Evolutionary conservation across 140 eudicot genomes (phyloP).

Genomic region (Bidens hawaiensis): DNA sequence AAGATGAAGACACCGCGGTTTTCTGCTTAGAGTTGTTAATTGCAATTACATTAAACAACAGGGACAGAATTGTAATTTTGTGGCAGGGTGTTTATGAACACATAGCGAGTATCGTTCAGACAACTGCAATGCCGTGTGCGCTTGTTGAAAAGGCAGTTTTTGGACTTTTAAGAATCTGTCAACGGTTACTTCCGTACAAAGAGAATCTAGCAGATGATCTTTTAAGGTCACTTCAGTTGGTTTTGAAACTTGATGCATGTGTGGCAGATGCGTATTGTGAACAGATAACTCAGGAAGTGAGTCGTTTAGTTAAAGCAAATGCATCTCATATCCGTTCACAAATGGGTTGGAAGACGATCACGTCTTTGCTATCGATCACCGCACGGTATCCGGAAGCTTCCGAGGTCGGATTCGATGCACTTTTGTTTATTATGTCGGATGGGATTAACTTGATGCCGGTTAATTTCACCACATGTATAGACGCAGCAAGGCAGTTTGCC

Average conservation of each 20-base stretch:
- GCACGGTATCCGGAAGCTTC: constrained; percentile 93
- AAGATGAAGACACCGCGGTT: constrained; percentile 94
- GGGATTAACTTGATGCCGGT: constrained; percentile 74
- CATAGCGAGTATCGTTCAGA: constrained; percentile 78
- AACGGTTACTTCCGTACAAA: constrained; percentile 84
- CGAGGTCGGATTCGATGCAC: constrained; percentile 89
- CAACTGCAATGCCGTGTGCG: constrained; percentile 89
- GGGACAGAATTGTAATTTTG: constrained; percentile 85
- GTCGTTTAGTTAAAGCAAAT: constrained; percentile 78
- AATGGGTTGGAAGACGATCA: constrained; percentile 85
- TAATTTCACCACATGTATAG: constrained; percentile 63
- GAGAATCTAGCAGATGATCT: constrained; percentile 92
- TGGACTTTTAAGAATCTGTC: constrained; percentile 90
- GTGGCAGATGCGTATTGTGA: constrained; percentile 94
- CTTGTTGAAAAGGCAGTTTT: constrained; percentile 93
- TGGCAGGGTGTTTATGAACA: constrained; percentile 99
- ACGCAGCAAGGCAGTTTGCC: constrained; percentile 91
- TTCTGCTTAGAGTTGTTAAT: constrained; percentile 88
- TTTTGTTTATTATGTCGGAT: constrained; percentile 75
- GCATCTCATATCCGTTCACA: constrained; percentile 79
- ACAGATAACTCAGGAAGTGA: constrained; percentile 88
- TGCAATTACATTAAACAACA: constrained; percentile 80
- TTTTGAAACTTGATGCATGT: constrained; percentile 81
- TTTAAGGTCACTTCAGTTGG: constrained; percentile 76
- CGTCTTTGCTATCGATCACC: constrained; percentile 76